Evolutionary conservation across 2,329 filamentous ascomycete genomes (phyloP), one percentile per base, ranked within the genome.

Genomic region (Penicillium sp.): DNA sequence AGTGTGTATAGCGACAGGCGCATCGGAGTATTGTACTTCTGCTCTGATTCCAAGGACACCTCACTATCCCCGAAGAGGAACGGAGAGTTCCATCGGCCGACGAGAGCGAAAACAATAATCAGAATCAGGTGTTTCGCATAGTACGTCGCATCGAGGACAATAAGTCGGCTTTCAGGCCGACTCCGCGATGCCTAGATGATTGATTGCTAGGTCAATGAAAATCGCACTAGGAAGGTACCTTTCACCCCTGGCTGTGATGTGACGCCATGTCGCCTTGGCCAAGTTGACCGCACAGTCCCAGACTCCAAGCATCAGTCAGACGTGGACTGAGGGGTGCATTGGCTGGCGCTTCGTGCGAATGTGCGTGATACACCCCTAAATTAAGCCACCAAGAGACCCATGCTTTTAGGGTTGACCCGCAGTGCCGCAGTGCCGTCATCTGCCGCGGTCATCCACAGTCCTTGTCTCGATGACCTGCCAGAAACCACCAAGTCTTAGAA

Each of bases 351-450:
- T 35, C 33, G 24, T 53, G 35, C 35, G 35, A 53, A 53, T 53
- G 50, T 26, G 50, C 19, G 51, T 40, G 51, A 53, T 53, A 22
- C 50, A 17, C 35, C 51, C 51, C 51, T 53, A 17, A 37, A 26
- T 53, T 35, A 40, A 37, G 35, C 51, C 35, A 53, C 51, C 19
- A 53, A 38, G 51, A 13, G 24, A 37, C 22, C 30, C 28, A 47
- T 53, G n/a, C 28, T 53, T 26, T 17, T 33, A 40, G 12, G 44
- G 50, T 44, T 55, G 53, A 13, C 44, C 60, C 22, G 22, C 42
- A 38, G 6, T 30, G 17, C n/a, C 22, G n/a, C 49, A 33, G 6
- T 30, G 17, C n/a, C 22, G 58, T 65, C 60, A 38, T 60, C 60
- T 60, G 57, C 35, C 37, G 26, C 37, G 9, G 33, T 63, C 57